A percentile compares a stretch with the other conserved stretches of the same genome.
These are phyloP conservation scores for Tolypocladium nubicola DNA, from an alignment of 2,329 filamentous ascomycete species.

Conservation along the genomic window DNA sequence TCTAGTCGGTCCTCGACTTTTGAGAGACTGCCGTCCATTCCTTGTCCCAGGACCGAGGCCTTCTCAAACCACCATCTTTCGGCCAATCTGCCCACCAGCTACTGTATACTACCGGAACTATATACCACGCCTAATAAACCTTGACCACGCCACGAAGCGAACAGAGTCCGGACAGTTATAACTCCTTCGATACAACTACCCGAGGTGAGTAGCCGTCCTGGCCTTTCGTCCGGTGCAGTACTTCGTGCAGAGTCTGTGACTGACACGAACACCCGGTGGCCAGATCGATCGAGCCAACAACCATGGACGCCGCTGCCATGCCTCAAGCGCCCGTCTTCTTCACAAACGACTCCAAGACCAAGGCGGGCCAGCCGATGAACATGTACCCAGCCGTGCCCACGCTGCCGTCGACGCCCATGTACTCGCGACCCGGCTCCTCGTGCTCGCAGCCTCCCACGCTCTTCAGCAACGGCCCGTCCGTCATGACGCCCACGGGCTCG, in stretches of 20 bases:
- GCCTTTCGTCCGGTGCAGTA: background rate
- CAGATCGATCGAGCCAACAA: slow-evolving; percentile 15
- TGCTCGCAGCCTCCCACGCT: slow-evolving; percentile 51
- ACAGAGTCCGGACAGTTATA: background rate
- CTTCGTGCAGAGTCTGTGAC: background rate
- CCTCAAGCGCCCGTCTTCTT: slow-evolving; percentile 67
- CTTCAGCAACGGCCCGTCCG: slow-evolving; percentile 46
- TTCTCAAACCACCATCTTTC: slow-evolving; percentile 6
- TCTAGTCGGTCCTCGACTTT: slow-evolving; percentile 20
- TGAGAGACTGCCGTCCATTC: slow-evolving; percentile 34
- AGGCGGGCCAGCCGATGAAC: slow-evolving; percentile 21
- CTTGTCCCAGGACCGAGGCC: slow-evolving; percentile 15
- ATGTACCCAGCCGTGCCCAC: slow-evolving; percentile 42
- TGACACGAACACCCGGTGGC: background rate
- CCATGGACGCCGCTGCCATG: slow-evolving; percentile 57
- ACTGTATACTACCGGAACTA: slow-evolving; percentile 5
- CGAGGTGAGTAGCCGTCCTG: background rate
- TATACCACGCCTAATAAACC: slow-evolving; percentile 6
- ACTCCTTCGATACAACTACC: background rate
- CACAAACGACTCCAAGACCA: slow-evolving; percentile 62
- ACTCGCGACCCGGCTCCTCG: slow-evolving; percentile 55
- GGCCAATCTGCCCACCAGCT: slow-evolving; percentile 1
- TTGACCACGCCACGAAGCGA: slow-evolving; percentile 6
- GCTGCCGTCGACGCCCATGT: slow-evolving; percentile 52
- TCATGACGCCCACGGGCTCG: slow-evolving; percentile 66